These are phyloP conservation scores for Russula sp. DNA, from an alignment of 768 basidiomycete genomes.

Conservation along the genomic window DNA sequence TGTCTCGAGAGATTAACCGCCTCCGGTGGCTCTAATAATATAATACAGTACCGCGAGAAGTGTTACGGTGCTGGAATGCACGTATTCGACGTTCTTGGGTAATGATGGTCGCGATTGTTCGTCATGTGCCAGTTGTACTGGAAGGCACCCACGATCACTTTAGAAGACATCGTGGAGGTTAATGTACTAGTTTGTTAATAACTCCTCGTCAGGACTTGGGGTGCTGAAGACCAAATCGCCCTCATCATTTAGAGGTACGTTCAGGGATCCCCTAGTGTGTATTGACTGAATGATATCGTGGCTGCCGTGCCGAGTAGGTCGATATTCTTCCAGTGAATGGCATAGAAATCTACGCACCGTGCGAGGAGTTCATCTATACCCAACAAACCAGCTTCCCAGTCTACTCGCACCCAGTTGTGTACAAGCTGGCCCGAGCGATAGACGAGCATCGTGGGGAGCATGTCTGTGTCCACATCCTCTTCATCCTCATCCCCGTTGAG, in stretches of 20 bases:
- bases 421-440: conserved; percentile 80
- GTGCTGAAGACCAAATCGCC: conserved; percentile 26
- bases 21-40: too few species aligned
- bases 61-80: background rate
- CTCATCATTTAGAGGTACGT: conserved; percentile 26
- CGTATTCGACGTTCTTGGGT: background rate
- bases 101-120: background rate
- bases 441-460: conserved; percentile 75
- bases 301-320: conserved; percentile 1
- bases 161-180: background rate
- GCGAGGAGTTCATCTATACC: conserved; percentile 66
- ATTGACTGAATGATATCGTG: conserved; percentile 22
- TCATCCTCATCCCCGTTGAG: conserved; percentile 43
- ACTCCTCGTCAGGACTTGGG: background rate
- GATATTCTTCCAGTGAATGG: background rate
- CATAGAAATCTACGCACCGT: conserved; percentile 44
- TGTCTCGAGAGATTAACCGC: too few species aligned
- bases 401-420: conserved; percentile 85
- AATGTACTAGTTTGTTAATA: background rate
- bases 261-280: background rate
- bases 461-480: conserved; percentile 69
- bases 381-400: conserved; percentile 75
- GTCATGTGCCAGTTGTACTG: background rate
- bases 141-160: background rate
- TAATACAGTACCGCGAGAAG: too few species aligned